Conservation (phyloP, 106 monocot genomes). For the Alisma plantagoaquatica region DNA sequence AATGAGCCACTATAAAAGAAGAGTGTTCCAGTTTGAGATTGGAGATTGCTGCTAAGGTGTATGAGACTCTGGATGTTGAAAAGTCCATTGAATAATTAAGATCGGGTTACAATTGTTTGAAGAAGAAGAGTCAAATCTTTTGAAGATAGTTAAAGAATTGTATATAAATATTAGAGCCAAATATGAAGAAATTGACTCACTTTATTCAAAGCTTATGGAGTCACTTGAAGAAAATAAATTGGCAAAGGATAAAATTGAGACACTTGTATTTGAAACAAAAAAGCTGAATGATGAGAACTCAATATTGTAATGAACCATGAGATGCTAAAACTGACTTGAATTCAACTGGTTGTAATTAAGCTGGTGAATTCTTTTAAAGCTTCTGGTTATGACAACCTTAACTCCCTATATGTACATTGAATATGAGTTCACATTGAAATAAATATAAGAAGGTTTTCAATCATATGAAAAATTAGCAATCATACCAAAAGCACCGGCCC, state of each 20-base stretch:
- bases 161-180: constrained; percentile 26
- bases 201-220: constrained; percentile 15
- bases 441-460: no score
- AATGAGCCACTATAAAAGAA: constrained; percentile 13
- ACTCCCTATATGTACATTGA: no score
- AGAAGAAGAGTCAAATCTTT: constrained; percentile 19
- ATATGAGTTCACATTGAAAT: no score
- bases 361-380: constrained; percentile 17
- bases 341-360: constrained; percentile 11
- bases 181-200: constrained; percentile 17
- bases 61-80: constrained; percentile 1
- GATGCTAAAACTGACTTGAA: constrained; percentile 17
- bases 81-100: constrained; percentile 18
- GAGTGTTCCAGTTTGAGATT: constrained; percentile 4
- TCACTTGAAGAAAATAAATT: constrained; percentile 7
- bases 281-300: constrained; percentile 9
- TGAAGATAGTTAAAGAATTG: constrained; percentile 14
- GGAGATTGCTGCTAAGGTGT: not conserved
- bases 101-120: constrained; percentile 9
- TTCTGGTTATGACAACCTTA: no score
- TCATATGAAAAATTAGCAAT: no score
- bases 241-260: constrained; percentile 16
- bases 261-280: constrained; percentile 19
- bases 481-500: no score
- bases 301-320: not conserved